These are phyloP conservation scores for Aspergillus ochraceus DNA, from an alignment of 2,329 filamentous ascomycete genomes.

Conservation along the genomic window DNA sequence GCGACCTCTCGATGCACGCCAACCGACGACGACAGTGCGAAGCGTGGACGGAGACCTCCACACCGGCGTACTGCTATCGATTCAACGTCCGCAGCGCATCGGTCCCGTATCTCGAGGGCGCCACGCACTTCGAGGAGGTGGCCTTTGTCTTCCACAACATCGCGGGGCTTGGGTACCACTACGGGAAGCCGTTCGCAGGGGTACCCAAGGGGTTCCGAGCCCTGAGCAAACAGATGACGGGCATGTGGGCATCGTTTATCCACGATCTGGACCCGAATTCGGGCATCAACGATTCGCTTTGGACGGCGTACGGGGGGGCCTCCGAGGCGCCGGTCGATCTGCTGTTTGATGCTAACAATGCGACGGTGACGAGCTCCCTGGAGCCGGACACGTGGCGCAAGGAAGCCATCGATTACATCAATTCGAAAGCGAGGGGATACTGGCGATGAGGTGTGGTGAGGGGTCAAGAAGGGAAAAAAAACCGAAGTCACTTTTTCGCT, in stretches of 20 bases:
- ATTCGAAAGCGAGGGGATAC: constrained; percentile 25
- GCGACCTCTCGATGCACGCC: constrained; percentile 58
- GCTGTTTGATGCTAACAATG: constrained; percentile 51
- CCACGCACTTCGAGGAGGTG: constrained; percentile 58
- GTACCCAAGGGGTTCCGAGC: constrained; percentile 44
- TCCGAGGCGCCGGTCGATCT: constrained; percentile 48
- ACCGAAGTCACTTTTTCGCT: background rate
- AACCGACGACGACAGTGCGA: constrained; percentile 55
- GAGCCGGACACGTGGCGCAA: constrained; percentile 49
- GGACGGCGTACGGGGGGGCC: constrained; percentile 46
- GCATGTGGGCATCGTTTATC: constrained; percentile 56
- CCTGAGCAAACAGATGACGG: constrained; percentile 51
- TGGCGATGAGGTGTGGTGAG: constrained; percentile 19
- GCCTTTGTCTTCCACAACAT: constrained; percentile 57
- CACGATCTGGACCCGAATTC: constrained; percentile 48
- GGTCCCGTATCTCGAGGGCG: constrained; percentile 43
- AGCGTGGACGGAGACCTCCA: constrained; percentile 49
- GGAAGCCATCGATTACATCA: constrained; percentile 33
- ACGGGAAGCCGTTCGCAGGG: constrained; percentile 36
- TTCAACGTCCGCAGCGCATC: constrained; percentile 58
- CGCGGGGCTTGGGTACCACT: constrained; percentile 48
- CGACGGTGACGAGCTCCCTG: constrained; percentile 36
- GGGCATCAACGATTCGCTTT: constrained; percentile 29
- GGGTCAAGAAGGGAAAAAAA: background rate
- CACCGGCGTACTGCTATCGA: constrained; percentile 61